phyloP scores from a whole-genome alignment of 2,329 filamentous ascomycete genomes.

The Penicillium sp. region DNA sequence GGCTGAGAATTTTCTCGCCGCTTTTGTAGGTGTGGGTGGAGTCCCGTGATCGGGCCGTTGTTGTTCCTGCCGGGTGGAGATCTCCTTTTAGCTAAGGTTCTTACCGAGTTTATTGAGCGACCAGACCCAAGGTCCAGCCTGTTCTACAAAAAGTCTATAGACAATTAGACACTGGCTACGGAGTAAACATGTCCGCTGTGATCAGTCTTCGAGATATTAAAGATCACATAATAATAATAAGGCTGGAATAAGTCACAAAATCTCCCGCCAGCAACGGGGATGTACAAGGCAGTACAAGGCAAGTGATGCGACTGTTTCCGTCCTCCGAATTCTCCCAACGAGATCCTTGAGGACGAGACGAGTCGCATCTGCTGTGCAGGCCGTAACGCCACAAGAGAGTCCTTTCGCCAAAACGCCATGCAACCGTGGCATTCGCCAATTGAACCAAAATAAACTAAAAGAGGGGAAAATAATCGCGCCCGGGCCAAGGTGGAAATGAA shows the following conservation, averaged over 20 bases:
- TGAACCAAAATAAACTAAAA: background rate
- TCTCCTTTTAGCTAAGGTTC: background rate
- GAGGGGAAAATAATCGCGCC: background rate
- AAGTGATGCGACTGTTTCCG: background rate
- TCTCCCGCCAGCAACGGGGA: background rate
- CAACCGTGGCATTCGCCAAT: background rate
- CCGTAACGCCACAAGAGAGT: background rate
- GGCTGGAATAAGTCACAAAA: background rate
- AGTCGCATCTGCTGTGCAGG: background rate
- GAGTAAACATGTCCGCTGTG: background rate
- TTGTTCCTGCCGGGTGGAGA: conserved; percentile 27
- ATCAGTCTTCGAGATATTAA: background rate
- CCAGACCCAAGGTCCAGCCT: background rate
- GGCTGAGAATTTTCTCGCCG: conserved; percentile 28
- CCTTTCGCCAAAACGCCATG: conserved; percentile 6
- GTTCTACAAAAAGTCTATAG: background rate
- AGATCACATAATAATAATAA: background rate
- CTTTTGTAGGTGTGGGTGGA: conserved; percentile 38
- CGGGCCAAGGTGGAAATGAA: background rate
- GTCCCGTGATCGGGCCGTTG: conserved; percentile 40
- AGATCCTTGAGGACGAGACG: background rate
- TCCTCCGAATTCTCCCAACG: conserved; percentile 1
- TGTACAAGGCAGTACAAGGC: conserved; percentile 9
- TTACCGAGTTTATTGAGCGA: background rate
- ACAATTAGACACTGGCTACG: background rate